phyloP scores from a whole-genome alignment of 257 asterid species.

The Ilex asprella region DNA sequence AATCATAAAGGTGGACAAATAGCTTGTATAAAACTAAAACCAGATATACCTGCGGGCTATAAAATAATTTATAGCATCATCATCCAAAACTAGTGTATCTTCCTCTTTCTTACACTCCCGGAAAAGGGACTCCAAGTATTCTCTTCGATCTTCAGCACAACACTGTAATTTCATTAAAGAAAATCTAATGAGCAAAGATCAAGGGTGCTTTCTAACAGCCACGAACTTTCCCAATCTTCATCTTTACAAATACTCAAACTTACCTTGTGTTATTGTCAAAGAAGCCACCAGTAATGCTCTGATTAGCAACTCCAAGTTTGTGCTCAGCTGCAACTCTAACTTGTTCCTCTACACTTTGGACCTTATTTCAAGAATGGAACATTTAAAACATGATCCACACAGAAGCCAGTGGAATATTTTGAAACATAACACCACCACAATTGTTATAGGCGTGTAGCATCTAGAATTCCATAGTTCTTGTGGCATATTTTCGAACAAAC shows the following conservation, averaged over 20 bases:
- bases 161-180: constrained; percentile 36
- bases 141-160: constrained; percentile 99
- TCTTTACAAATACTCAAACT: constrained; percentile 12
- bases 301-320: constrained; percentile 99
- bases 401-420: no score
- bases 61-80: constrained; percentile 86
- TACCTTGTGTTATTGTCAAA: constrained; percentile 96
- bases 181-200: constrained; percentile 13
- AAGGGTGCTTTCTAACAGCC: constrained; percentile 2
- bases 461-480: no score
- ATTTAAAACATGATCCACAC: no score
- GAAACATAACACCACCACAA: no score
- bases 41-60: constrained; percentile 82
- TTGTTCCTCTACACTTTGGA: constrained; percentile 97
- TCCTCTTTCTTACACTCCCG: constrained; percentile 98
- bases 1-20: neutral
- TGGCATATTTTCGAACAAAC: no score
- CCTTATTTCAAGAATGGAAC: constrained; percentile 36
- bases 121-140: constrained; percentile 94
- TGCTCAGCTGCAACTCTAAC: constrained; percentile 99
- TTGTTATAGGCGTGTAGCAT: no score
- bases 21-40: neutral
- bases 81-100: constrained; percentile 87
- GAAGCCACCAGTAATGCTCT: constrained; percentile 99
- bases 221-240: constrained; percentile 5